Evolutionary conservation across 2,329 filamentous ascomycete species (phyloP).

Genomic region (Aspergillus luchuensis): DNA sequence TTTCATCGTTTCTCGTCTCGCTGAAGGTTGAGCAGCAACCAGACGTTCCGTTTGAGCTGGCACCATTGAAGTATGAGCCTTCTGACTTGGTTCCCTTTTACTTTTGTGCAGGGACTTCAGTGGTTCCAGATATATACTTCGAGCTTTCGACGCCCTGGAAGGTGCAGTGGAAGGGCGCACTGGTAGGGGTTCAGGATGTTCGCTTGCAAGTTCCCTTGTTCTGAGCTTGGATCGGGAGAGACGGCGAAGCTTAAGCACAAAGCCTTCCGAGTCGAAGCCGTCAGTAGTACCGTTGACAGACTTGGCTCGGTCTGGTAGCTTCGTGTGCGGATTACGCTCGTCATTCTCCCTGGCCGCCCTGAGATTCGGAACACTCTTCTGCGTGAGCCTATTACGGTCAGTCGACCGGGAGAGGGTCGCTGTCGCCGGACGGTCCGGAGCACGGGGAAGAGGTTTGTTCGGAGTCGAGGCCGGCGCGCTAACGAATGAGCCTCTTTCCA

Average conservation of each 20-base stretch:
- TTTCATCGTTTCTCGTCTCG: slow-evolving; percentile 31
- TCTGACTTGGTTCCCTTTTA: slow-evolving; percentile 21
- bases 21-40: slow-evolving; percentile 12
- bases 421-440: slow-evolving; percentile 21
- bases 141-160: slow-evolving; percentile 26
- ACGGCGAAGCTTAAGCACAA: slow-evolving; percentile 23
- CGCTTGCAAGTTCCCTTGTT: slow-evolving; percentile 22
- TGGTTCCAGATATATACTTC: slow-evolving; percentile 31
- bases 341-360: slow-evolving; percentile 18
- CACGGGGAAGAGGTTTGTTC: slow-evolving; percentile 37
- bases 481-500: slow-evolving; percentile 21
- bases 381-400: slow-evolving; percentile 14
- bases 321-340: slow-evolving; percentile 15
- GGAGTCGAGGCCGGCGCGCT: slow-evolving; percentile 7
- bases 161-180: slow-evolving; percentile 32
- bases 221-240: slow-evolving; percentile 28
- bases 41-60: slow-evolving; percentile 11
- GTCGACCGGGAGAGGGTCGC: slow-evolving; percentile 16
- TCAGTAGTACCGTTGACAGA: slow-evolving; percentile 26
- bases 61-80: slow-evolving; percentile 1
- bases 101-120: slow-evolving; percentile 25
- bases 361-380: slow-evolving; percentile 23
- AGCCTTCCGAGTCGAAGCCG: slow-evolving; percentile 13
- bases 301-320: slow-evolving; percentile 22
- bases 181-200: slow-evolving; percentile 14